Percentiles rank a stretch among this genome's conserved stretches.
These are phyloP conservation scores for Ceratobasidium theobromae DNA, from an alignment of 1,284 basidiomycete genomes.

Conservation along the genomic window DNA sequence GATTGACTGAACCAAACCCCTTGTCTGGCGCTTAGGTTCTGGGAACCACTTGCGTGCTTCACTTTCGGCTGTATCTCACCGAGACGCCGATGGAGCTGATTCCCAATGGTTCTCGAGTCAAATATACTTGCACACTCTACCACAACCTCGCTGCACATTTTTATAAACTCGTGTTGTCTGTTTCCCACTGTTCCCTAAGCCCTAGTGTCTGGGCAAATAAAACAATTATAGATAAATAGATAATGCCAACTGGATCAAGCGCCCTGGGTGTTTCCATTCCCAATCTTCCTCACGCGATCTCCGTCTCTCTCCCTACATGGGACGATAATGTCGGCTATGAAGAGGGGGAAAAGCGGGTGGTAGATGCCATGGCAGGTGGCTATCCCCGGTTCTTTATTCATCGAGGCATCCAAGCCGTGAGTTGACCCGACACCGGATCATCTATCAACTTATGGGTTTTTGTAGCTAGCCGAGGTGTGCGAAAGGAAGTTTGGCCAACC, in stretches of 20 bases:
- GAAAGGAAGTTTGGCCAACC: conserved; percentile 72
- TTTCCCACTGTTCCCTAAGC: not conserved
- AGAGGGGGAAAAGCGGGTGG: conserved; percentile 82
- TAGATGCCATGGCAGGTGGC: conserved; percentile 85
- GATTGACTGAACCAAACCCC: too few species aligned
- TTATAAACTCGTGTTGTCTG: not conserved
- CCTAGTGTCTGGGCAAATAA: not conserved
- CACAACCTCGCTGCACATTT: conserved; percentile 6
- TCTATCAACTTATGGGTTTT: conserved; percentile 9
- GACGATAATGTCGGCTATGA: conserved; percentile 92
- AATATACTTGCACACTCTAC: conserved; percentile 8
- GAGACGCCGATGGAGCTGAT: conserved; percentile 25
- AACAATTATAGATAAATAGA: not conserved
- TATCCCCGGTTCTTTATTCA: conserved; percentile 98
- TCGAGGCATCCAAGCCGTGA: conserved; percentile 72
- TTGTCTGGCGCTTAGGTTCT: too few species aligned
- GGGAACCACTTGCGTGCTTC: conserved; percentile 1
- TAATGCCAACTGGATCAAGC: conserved; percentile 10
- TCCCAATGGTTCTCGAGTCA: conserved; percentile 3
- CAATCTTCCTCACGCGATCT: conserved; percentile 80
- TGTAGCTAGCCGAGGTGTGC: conserved; percentile 74
- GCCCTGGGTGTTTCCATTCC: conserved; percentile 33
- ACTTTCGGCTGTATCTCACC: conserved; percentile 23
- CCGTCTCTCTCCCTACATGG: conserved; percentile 97
- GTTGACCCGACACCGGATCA: not conserved